Percentiles rank a stretch among this genome's conserved stretches.
phyloP scores from a whole-genome alignment of 768 basidiomycete species.

The Russula virescens region DNA sequence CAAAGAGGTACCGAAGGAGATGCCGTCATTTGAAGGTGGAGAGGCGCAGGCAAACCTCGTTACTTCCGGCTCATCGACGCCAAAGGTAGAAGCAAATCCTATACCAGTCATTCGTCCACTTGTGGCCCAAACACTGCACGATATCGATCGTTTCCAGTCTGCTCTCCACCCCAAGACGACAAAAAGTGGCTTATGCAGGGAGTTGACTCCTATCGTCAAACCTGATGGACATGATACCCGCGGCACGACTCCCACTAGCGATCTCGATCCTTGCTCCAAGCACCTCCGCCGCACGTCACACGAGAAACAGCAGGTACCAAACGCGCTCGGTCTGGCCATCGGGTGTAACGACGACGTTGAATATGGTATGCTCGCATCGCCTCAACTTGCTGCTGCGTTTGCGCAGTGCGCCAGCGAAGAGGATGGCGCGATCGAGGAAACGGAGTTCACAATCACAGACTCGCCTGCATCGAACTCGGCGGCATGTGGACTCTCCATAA shows the following conservation, averaged over 20 bases:
- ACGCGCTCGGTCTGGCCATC: slow-evolving; percentile 3
- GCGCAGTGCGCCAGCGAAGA: slow-evolving; percentile 1
- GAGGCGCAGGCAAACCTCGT: not conserved
- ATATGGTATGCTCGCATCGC: slow-evolving; percentile 6
- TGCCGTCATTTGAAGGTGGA: not conserved
- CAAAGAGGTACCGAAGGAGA: not conserved
- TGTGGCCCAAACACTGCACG: not conserved
- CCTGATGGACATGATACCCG: not conserved
- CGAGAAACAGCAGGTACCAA: not conserved
- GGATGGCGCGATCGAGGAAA: not conserved
- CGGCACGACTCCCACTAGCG: not conserved
- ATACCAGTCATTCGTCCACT: not conserved
- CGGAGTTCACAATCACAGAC: not conserved
- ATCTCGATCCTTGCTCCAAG: not conserved
- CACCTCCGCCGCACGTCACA: too few relatives aligned
- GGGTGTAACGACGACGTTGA: not conserved
- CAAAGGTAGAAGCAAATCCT: not conserved
- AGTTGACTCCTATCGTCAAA: not conserved
- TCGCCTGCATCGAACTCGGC: slow-evolving; percentile 7
- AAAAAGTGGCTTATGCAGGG: not conserved
- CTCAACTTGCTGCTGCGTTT: slow-evolving; percentile 7
- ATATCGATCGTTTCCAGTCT: not conserved
- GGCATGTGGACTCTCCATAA: slow-evolving; percentile 2
- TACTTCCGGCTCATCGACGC: not conserved
- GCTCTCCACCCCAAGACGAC: not conserved